Conservation (phyloP, 345 rosid genomes). For the Firmiana major region DNA sequence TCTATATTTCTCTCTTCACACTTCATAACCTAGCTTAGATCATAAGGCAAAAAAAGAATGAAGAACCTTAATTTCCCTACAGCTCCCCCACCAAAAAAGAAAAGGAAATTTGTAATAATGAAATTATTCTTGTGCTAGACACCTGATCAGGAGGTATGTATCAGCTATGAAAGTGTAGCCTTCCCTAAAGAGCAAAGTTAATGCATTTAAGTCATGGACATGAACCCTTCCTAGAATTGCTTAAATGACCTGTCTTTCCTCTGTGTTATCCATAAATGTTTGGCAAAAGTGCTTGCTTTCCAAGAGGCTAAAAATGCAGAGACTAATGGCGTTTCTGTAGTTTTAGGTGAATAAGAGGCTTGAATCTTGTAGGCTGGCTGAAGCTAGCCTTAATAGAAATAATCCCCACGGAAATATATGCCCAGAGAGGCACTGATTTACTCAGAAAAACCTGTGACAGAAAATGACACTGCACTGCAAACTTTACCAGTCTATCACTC, state of each 20-base stretch:
- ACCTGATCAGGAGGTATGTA: too few relatives aligned
- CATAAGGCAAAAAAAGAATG: too few relatives aligned
- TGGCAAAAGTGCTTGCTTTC: not conserved
- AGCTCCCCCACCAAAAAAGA: too few relatives aligned
- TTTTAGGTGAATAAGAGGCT: conserved; percentile 5
- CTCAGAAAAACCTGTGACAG: conserved; percentile 31
- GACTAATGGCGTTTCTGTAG: conserved; percentile 17
- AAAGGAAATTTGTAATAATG: too few relatives aligned
- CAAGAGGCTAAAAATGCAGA: not conserved
- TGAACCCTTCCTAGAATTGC: not conserved
- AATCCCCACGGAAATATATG: conserved; percentile 48
- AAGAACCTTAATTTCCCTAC: too few relatives aligned
- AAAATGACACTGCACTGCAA: conserved; percentile 47
- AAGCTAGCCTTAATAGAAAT: conserved; percentile 18
- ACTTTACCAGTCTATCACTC: conserved; percentile 20
- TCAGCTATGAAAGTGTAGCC: not conserved
- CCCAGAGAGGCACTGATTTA: conserved; percentile 29
- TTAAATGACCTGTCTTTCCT: not conserved
- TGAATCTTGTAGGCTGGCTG: not conserved
- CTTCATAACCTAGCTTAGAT: too few relatives aligned
- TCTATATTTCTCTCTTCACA: too few relatives aligned
- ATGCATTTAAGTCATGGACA: not conserved
- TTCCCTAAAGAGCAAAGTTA: not conserved
- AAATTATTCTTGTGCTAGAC: too few relatives aligned
- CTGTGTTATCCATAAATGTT: not conserved